Base-by-base conservation (phyloP, 192 early-diverging fungal species). In the Rhizophagus sp. region DNA sequence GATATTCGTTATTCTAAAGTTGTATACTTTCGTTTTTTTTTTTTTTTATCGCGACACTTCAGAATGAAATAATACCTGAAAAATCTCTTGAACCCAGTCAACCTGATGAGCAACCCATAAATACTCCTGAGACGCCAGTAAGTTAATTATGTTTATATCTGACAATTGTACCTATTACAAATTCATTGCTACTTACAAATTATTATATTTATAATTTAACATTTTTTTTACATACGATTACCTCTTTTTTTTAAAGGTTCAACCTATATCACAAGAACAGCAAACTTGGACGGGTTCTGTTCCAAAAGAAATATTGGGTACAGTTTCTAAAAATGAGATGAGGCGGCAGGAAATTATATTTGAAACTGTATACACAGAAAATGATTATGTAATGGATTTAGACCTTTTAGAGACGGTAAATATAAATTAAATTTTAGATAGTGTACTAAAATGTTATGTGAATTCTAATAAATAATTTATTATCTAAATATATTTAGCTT, bases 271-370 rank as follows among this genome's bases (percentile, higher is more conserved):
- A 62, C 25, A 41, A 15, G 44, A 75, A 24, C 44, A 93, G 62
- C 89, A 91, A 69, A 85, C 93, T 64, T 99, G 97, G 97, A 90
- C 91, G 36, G 92, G 88, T 36, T 91, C 90, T 3, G 96, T 97
- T 8, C 91, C 96, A 22, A 89, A 89, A 81, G 88, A 91, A 25
- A 85, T 97, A 30, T 81, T 91, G 9, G 91, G 93, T 75, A 88
- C 88, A 0, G 85, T 96, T 10, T 89, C 89, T 27, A 86, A 90
- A 70, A 81, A 90, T 49, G 96, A 97, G 71, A 88, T 92, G 10
- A 91, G 93, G 75, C 88, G 98, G 63, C 98, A 99, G 79, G 98
- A 99, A 85, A 93, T 97, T 22, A 97, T 99, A 71, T 95, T 92
- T 81, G 98, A 99, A 81, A 92, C 97, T 7, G 89, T 97, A 33